These are phyloP conservation scores for Yamadazyma dushanensis DNA, from an alignment of 1,139 yeast genomes.

Conservation along the genomic window DNA sequence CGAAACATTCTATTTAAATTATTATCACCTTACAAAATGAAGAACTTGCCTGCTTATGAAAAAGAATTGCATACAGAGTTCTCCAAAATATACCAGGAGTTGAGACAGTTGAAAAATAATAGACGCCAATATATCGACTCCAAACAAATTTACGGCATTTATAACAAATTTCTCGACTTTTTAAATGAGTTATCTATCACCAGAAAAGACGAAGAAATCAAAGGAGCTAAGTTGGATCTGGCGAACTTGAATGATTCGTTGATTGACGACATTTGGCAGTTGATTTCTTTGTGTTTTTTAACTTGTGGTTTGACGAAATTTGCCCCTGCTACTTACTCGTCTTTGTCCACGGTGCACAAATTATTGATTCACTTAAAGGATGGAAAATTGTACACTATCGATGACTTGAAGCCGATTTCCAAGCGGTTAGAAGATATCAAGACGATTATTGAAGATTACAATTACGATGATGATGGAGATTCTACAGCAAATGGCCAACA, in stretches of 20 bases:
- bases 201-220: slow-evolving; percentile 49
- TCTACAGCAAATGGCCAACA: slow-evolving; percentile 32
- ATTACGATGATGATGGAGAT: slow-evolving; percentile 36
- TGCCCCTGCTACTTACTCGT: slow-evolving; percentile 93
- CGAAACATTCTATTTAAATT: too few species aligned
- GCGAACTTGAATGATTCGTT: slow-evolving; percentile 61
- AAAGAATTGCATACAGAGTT: slow-evolving; percentile 50
- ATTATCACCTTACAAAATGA: slow-evolving; percentile 11
- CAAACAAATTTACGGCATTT: slow-evolving; percentile 57
- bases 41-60: slow-evolving; percentile 49
- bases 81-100: slow-evolving; percentile 44
- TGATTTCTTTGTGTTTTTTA: slow-evolving; percentile 78
- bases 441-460: slow-evolving; percentile 48
- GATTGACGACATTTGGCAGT: slow-evolving; percentile 87
- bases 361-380: slow-evolving; percentile 79
- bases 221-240: slow-evolving; percentile 38
- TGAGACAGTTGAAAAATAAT: slow-evolving; percentile 61
- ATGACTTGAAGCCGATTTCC: slow-evolving; percentile 76
- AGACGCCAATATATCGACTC: slow-evolving; percentile 64
- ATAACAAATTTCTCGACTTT: slow-evolving; percentile 50
- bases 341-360: slow-evolving; percentile 80
- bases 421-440: slow-evolving; percentile 68
- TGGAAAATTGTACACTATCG: slow-evolving; percentile 76
- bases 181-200: slow-evolving; percentile 52
- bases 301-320: slow-evolving; percentile 88